phyloP scores from a whole-genome alignment of 257 asterid genomes.

The Solanum sitiens region DNA sequence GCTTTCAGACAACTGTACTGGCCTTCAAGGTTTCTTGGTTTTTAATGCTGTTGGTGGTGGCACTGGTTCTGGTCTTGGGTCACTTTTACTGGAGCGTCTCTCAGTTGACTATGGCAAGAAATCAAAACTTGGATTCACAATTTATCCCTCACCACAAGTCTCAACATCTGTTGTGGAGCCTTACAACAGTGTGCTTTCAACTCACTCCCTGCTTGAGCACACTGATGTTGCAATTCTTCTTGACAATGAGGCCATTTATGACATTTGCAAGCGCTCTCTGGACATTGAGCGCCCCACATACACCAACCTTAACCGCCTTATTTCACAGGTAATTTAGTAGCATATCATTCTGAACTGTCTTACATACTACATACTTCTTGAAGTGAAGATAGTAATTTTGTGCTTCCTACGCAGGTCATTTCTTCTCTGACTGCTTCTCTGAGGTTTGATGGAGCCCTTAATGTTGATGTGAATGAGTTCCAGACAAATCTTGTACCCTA shows the following conservation, averaged over 20 bases:
- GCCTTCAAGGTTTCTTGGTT: slow-evolving; percentile 14
- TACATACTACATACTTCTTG: not conserved
- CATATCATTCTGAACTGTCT: not conserved
- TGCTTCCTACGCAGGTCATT: slow-evolving; percentile 5
- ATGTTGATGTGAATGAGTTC: slow-evolving; percentile 19
- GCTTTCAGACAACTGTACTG: slow-evolving; percentile 20
- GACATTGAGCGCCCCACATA: slow-evolving; percentile 17
- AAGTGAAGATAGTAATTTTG: not conserved
- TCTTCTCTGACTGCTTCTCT: slow-evolving; percentile 19
- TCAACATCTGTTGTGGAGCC: slow-evolving; percentile 22
- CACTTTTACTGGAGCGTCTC: slow-evolving; percentile 13
- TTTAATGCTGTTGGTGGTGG: slow-evolving; percentile 22
- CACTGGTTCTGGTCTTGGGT: slow-evolving; percentile 21
- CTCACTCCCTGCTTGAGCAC: slow-evolving; percentile 22
- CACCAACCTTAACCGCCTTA: slow-evolving; percentile 19
- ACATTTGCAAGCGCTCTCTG: not conserved
- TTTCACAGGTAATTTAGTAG: slow-evolving; percentile 11
- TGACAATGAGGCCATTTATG: slow-evolving; percentile 6
- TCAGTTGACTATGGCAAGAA: slow-evolving; percentile 23
- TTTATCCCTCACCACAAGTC: slow-evolving; percentile 20
- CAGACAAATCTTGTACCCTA: slow-evolving; percentile 19
- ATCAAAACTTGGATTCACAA: slow-evolving; percentile 17
- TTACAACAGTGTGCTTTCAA: slow-evolving; percentile 19
- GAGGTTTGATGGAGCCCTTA: slow-evolving; percentile 21
- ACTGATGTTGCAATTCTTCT: slow-evolving; percentile 17